Evolutionary conservation across 108 stramenopile species (phyloP).

Genomic region (Mayamaea pseudoterrestris): DNA sequence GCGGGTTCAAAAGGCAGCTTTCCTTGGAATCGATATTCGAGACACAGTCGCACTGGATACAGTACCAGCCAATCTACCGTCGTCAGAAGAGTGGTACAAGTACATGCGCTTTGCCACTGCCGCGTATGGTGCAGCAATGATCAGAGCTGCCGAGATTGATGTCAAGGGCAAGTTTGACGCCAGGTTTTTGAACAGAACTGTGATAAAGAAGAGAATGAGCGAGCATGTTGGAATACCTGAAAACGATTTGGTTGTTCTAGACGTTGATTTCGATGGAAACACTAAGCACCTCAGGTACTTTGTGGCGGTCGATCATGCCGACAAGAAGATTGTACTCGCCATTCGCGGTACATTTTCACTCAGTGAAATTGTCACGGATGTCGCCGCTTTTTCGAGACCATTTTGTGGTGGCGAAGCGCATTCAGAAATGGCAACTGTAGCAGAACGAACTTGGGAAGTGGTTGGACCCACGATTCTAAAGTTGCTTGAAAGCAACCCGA

Average conservation of each 20-base stretch:
- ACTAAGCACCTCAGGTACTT: conserved; percentile 17
- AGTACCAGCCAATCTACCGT: conserved; percentile 4
- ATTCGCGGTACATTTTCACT: conserved; percentile 40
- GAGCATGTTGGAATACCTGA: conserved; percentile 25
- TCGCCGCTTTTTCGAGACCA: conserved; percentile 14
- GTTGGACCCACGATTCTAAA: conserved; percentile 6
- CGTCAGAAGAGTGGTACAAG: neutral
- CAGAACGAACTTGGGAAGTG: conserved; percentile 19
- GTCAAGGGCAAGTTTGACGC: conserved; percentile 2
- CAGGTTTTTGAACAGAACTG: neutral
- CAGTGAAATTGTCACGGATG: conserved; percentile 24
- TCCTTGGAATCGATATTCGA: neutral
- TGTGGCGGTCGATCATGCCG: conserved; percentile 24
- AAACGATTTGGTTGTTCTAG: conserved; percentile 23
- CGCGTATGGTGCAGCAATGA: conserved; percentile 31
- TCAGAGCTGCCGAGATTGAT: conserved; percentile 29
- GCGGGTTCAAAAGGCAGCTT: conserved; percentile 15
- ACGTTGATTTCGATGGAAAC: conserved; percentile 14
- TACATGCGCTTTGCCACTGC: conserved; percentile 36
- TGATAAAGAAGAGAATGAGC: conserved; percentile 8
- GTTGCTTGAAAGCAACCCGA: conserved; percentile 9
- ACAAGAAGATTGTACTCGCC: conserved; percentile 22
- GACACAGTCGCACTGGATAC: neutral
- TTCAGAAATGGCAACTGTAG: conserved; percentile 30
- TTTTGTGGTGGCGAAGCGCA: conserved; percentile 37